A percentile compares a stretch with the other conserved stretches of the same genome.
Conservation (phyloP, 257 asterid genomes). For the Solanum ossicruentum region DNA sequence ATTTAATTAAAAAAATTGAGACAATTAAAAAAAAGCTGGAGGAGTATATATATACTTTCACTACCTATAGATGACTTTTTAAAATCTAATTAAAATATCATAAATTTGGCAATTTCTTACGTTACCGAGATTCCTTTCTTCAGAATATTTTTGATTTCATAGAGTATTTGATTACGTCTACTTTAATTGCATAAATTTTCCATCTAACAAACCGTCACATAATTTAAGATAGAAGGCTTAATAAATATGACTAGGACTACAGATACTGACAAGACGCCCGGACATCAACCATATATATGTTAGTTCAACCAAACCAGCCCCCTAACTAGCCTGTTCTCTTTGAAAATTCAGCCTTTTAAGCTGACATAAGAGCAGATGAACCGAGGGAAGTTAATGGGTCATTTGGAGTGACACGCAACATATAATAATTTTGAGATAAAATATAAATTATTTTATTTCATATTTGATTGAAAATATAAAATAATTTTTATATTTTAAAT, state of each 20-base stretch:
- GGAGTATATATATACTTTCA: no score
- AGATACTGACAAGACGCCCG: not conserved
- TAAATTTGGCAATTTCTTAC: no score
- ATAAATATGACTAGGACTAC: not conserved
- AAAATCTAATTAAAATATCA: no score
- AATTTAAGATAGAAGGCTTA: not conserved
- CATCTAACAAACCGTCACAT: not conserved
- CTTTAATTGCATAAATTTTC: not conserved
- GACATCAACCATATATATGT: not conserved
- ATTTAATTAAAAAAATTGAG: no score
- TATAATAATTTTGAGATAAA: no score
- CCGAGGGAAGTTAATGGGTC: no score
- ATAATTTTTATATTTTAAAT: no score
- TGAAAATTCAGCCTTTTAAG: not conserved
- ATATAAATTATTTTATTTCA: no score
- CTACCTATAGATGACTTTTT: no score
- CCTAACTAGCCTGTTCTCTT: not conserved
- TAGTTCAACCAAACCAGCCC: not conserved
- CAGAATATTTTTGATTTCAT: not conserved
- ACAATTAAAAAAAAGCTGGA: no score
- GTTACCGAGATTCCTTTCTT: no score
- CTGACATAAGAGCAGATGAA: not conserved
- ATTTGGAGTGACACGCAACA: no score
- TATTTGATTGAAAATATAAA: accelerated
- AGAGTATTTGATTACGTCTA: not conserved